phyloP scores from a whole-genome alignment of 1,284 basidiomycete genomes.

The Cryptococcus sp. region DNA sequence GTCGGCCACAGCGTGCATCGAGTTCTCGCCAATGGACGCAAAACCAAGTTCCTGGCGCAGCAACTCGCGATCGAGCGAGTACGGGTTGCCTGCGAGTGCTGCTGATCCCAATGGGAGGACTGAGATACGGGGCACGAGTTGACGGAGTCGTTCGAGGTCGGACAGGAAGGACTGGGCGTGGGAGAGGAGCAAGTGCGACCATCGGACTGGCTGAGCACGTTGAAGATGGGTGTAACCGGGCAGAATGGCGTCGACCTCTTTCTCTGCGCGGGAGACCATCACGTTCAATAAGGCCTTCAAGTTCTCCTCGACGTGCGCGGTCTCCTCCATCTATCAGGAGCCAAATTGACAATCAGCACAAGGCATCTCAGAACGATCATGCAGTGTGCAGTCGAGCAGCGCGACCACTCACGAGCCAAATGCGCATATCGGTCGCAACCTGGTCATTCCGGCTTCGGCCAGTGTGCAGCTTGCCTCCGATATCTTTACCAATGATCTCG shows the following conservation, averaged over 20 bases:
- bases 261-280: constrained; percentile 85
- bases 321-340: constrained; percentile 64
- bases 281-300: constrained; percentile 79
- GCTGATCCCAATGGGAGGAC: constrained; percentile 91
- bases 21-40: constrained; percentile 81
- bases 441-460: constrained; percentile 96
- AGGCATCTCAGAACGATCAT: background rate
- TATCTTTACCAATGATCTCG: constrained; percentile 80
- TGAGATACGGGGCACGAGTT: constrained; percentile 80
- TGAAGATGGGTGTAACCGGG: constrained; percentile 99
- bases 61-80: constrained; percentile 84
- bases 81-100: constrained; percentile 93
- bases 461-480: constrained; percentile 92
- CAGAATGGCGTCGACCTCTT: constrained; percentile 85
- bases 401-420: constrained; percentile 67
- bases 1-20: constrained; percentile 91
- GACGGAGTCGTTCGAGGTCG: constrained; percentile 83
- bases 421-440: constrained; percentile 94
- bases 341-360: background rate
- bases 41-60: constrained; percentile 83
- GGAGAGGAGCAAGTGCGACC: constrained; percentile 94
- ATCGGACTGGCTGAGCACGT: constrained; percentile 95
- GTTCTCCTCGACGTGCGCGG: constrained; percentile 66
- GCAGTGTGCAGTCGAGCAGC: background rate
- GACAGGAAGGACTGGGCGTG: constrained; percentile 88